Percentiles rank a stretch among this genome's conserved stretches.
Evolutionary conservation across 768 basidiomycete species (phyloP).

Genomic region (Myochromella boudieri): DNA sequence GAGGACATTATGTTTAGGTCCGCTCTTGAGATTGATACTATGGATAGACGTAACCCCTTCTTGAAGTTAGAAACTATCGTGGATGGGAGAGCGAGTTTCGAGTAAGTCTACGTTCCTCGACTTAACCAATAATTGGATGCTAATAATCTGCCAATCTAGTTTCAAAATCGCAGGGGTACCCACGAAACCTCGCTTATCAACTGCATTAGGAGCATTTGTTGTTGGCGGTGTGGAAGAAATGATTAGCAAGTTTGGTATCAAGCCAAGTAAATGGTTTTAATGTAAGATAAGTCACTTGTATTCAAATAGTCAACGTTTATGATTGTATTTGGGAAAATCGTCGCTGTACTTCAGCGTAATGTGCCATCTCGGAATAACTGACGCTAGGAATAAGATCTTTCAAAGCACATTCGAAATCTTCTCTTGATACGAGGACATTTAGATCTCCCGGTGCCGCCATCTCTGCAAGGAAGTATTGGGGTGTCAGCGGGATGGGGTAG

Average conservation of each 20-base stretch:
- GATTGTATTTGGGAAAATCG: slow-evolving; percentile 51
- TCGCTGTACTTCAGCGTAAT: slow-evolving; percentile 73
- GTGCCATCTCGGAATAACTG: slow-evolving; percentile 80
- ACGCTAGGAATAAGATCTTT: slow-evolving; percentile 76
- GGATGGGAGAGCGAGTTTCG: slow-evolving; percentile 54
- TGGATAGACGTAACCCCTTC: slow-evolving; percentile 46
- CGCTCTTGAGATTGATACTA: slow-evolving; percentile 68
- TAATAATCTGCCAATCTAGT: slow-evolving; percentile 25
- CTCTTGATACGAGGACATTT: slow-evolving; percentile 67
- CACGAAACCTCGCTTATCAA: slow-evolving; percentile 39
- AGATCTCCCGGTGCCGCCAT: slow-evolving; percentile 70
- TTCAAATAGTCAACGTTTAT: not conserved
- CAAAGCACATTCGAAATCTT: slow-evolving; percentile 80
- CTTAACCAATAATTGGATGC: not conserved
- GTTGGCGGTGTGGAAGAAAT: slow-evolving; percentile 50
- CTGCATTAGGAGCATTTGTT: slow-evolving; percentile 46
- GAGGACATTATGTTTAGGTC: slow-evolving; percentile 43
- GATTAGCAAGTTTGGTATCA: slow-evolving; percentile 55
- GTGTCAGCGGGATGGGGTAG: slow-evolving; percentile 71
- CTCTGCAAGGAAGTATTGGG: slow-evolving; percentile 89
- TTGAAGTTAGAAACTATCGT: slow-evolving; percentile 59
- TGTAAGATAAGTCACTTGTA: not conserved
- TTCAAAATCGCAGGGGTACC: slow-evolving; percentile 49
- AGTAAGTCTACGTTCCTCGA: slow-evolving; percentile 34
- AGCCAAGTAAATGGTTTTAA: slow-evolving; percentile 59